Conservation (phyloP, 371 early-diverging fungal species). For the Lichtheimia corymbifera region DNA sequence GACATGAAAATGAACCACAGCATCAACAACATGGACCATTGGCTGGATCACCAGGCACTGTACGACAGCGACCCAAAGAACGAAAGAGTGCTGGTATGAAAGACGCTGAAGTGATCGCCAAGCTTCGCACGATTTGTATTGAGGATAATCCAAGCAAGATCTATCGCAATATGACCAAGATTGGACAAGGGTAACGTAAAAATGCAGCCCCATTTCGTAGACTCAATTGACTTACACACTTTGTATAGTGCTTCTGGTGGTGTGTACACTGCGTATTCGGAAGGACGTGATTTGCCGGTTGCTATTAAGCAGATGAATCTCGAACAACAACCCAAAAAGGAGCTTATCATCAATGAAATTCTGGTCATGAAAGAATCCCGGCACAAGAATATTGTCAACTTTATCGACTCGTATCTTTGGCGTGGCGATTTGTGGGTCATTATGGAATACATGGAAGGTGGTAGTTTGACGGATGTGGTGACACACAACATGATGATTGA, state of each 20-base stretch:
- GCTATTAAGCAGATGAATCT: slow-evolving; percentile 97
- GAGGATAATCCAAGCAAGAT: slow-evolving; percentile 83
- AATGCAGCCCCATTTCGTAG: not conserved
- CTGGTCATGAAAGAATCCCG: slow-evolving; percentile 89
- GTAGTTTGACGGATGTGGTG: slow-evolving; percentile 90
- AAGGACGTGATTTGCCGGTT: slow-evolving; percentile 67
- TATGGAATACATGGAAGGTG: slow-evolving; percentile 99
- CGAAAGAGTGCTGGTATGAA: slow-evolving; percentile 46
- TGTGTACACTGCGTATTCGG: slow-evolving; percentile 85
- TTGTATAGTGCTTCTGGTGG: slow-evolving; percentile 83
- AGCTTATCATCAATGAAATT: slow-evolving; percentile 96
- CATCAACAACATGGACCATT: slow-evolving; percentile 38
- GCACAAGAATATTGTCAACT: slow-evolving; percentile 97
- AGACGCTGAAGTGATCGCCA: slow-evolving; percentile 80
- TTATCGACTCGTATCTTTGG: slow-evolving; percentile 89
- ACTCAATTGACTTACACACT: slow-evolving; percentile 6
- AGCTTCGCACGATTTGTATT: slow-evolving; percentile 86
- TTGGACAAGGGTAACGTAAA: slow-evolving; percentile 96
- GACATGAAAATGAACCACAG: slow-evolving; percentile 46
- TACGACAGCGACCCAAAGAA: slow-evolving; percentile 47
- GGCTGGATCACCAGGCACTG: slow-evolving; percentile 44
- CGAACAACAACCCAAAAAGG: slow-evolving; percentile 94
- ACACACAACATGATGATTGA: slow-evolving; percentile 93
- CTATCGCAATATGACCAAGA: slow-evolving; percentile 85
- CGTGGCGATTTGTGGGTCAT: slow-evolving; percentile 92